Conservation (phyloP, 257 asterid genomes). For the Solanum tarijense region DNA sequence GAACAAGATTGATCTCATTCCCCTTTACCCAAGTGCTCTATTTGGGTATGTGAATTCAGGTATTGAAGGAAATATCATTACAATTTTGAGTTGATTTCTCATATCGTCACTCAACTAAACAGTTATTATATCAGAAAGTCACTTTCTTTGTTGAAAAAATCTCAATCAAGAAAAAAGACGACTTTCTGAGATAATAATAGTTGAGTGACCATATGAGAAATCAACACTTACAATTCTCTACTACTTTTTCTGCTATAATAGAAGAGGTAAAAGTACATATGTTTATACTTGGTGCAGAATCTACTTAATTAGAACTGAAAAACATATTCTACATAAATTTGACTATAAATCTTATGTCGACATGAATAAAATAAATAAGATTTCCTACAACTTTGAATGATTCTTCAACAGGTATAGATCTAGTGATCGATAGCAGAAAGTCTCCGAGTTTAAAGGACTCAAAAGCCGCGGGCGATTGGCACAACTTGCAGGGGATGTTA, state of each 20-base stretch:
- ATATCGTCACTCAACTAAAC: not conserved
- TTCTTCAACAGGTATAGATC: slow-evolving; percentile 20
- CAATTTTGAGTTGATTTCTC: not conserved
- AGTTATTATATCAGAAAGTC: not conserved
- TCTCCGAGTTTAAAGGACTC: slow-evolving; percentile 59
- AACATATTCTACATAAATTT: not conserved
- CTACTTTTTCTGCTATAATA: not conserved
- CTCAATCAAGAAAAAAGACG: not conserved
- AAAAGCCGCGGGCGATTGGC: slow-evolving; percentile 63
- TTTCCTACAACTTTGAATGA: not conserved
- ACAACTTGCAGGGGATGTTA: slow-evolving; percentile 75
- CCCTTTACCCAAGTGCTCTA: slow-evolving; percentile 45
- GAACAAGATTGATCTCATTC: slow-evolving; percentile 64
- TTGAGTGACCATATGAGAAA: not conserved
- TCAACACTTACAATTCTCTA: not conserved
- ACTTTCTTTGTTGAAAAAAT: not conserved
- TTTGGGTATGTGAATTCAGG: slow-evolving; percentile 28
- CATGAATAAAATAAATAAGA: not conserved
- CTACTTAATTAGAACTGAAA: not conserved
- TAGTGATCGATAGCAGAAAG: slow-evolving; percentile 52
- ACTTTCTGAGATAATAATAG: not conserved
- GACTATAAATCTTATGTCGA: not conserved
- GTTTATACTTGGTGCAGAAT: not conserved
- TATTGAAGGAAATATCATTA: not conserved
- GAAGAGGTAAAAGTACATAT: not conserved